These are phyloP conservation scores for Coleophoma crateriformis DNA, from an alignment of 2,329 filamentous ascomycete genomes.

Conservation along the genomic window DNA sequence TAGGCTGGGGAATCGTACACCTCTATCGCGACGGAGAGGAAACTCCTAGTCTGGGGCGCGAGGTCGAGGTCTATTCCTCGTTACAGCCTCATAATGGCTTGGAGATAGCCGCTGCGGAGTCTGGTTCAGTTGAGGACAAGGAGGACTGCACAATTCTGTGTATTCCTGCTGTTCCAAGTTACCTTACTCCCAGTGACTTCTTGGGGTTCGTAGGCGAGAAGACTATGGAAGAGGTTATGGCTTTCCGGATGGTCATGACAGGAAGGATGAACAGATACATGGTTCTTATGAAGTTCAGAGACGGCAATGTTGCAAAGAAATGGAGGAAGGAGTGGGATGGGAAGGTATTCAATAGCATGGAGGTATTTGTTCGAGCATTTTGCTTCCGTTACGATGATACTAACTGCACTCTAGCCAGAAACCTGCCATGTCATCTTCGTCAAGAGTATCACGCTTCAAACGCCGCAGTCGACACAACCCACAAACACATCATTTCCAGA, in stretches of 20 bases:
- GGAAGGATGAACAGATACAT: conserved; percentile 86
- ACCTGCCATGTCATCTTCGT: conserved; percentile 94
- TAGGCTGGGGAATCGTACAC: conserved; percentile 90
- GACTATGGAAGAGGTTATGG: conserved; percentile 80
- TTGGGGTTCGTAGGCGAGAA: conserved; percentile 86
- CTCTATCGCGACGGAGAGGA: conserved; percentile 84
- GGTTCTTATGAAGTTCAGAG: conserved; percentile 90
- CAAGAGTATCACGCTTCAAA: conserved; percentile 80
- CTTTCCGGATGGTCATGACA: conserved; percentile 92
- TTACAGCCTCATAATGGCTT: conserved; percentile 1
- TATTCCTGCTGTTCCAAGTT: conserved; percentile 90
- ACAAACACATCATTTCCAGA: conserved; percentile 44
- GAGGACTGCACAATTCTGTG: conserved; percentile 78
- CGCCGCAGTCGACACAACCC: conserved; percentile 17
- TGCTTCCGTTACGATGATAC: neutral
- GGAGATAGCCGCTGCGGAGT: conserved; percentile 15
- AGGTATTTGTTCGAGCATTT: conserved; percentile 46
- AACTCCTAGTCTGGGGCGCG: conserved; percentile 50
- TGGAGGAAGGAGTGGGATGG: conserved; percentile 91
- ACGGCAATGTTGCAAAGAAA: conserved; percentile 63
- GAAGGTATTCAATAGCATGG: conserved; percentile 86
- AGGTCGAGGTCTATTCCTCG: conserved; percentile 18
- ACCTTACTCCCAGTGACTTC: conserved; percentile 86
- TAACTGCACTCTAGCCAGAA: conserved; percentile 58
- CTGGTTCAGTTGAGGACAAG: conserved; percentile 17